phyloP scores from a whole-genome alignment of 768 basidiomycete species.

The Lactarius pseudohatsudake region DNA sequence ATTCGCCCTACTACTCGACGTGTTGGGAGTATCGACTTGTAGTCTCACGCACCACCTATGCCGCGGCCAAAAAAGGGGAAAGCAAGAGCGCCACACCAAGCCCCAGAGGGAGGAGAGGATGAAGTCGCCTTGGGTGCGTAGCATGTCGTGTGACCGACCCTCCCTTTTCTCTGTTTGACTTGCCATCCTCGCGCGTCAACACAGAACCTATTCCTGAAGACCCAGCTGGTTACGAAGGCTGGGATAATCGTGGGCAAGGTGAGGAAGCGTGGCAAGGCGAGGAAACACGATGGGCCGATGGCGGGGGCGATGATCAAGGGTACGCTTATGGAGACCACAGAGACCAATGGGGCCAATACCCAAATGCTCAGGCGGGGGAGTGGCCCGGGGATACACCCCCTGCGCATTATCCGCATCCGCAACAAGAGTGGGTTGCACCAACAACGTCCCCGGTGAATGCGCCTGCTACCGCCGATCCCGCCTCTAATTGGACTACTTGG shows the following conservation, averaged over 20 bases:
- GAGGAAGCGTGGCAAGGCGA: conserved; percentile 8
- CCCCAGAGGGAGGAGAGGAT: conserved; percentile 19
- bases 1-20: background rate
- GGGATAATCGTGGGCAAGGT: background rate
- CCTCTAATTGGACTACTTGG: background rate
- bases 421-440: conserved; percentile 4
- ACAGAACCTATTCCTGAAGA: conserved; percentile 28
- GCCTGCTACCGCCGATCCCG: conserved; percentile 1
- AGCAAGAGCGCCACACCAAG: conserved; percentile 15
- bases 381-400: background rate
- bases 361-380: conserved; percentile 9
- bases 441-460: conserved; percentile 4
- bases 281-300: background rate
- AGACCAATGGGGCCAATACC: conserved; percentile 13
- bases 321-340: conserved; percentile 5
- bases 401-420: conserved; percentile 18
- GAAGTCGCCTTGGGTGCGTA: conserved; percentile 23
- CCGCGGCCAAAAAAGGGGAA: conserved; percentile 27
- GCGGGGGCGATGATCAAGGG: conserved; percentile 14
- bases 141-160: conserved; percentile 10
- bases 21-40: conserved; percentile 2
- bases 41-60: conserved; percentile 11
- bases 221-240: conserved; percentile 8
- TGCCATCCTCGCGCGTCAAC: background rate
- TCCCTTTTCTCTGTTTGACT: conserved; percentile 13